Evolutionary conservation across 768 basidiomycete species (phyloP).

Genomic region (Pleurotus pulmonarius): DNA sequence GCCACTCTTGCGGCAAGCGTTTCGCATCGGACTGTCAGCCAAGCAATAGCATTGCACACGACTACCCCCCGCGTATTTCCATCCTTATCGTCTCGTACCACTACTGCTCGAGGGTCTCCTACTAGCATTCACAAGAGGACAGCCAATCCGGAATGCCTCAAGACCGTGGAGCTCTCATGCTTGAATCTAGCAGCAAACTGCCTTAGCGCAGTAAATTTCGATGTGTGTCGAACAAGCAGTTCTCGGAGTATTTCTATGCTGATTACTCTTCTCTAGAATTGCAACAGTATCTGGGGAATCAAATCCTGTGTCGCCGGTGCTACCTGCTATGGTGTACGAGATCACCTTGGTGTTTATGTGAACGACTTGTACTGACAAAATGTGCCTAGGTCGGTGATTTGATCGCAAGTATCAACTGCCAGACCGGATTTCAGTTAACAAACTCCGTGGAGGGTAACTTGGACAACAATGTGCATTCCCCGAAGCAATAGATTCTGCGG

Average conservation of each 20-base stretch:
- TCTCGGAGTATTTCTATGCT: neutral
- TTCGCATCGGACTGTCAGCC: neutral
- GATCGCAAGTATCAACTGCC: conserved; percentile 12
- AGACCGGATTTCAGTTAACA: conserved; percentile 8
- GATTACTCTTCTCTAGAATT: neutral
- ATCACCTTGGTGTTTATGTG: neutral
- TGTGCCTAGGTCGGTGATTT: conserved; percentile 13
- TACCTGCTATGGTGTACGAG: conserved; percentile 12
- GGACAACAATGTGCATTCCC: conserved; percentile 2
- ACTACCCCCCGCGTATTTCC: neutral
- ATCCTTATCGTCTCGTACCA: neutral
- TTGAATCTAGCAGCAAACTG: conserved; percentile 11
- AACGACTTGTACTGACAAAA: neutral
- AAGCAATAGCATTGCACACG: neutral
- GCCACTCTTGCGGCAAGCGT: neutral
- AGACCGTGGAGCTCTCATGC: conserved; percentile 10
- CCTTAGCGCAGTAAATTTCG: conserved; percentile 5
- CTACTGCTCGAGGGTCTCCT: neutral
- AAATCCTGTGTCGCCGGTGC: conserved; percentile 14
- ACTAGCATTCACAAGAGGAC: conserved; percentile 7
- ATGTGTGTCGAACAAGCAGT: neutral
- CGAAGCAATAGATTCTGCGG: too few species aligned
- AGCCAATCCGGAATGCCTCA: conserved; percentile 11
- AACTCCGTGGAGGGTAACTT: conserved; percentile 8
- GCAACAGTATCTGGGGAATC: conserved; percentile 10